A percentile compares a stretch with the other conserved stretches of the same genome.
Conservation (phyloP, 2,329 filamentous ascomycete genomes). For the Epichloe gansuensis region DNA sequence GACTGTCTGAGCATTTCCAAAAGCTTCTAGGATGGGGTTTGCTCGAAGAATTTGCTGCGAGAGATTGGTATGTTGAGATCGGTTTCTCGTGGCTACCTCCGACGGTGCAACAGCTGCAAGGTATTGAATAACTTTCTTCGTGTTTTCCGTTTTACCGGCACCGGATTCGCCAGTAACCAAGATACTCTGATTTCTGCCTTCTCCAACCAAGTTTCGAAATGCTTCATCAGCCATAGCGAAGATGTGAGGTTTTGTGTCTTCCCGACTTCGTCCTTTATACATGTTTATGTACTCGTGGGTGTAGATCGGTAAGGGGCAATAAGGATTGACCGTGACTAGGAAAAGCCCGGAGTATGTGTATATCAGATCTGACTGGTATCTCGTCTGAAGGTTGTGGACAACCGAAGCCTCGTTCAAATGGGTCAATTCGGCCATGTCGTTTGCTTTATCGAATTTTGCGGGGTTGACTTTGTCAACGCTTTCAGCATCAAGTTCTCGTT, state of each 20-base stretch:
- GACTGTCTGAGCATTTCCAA: constrained; percentile 95
- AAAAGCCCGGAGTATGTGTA: constrained; percentile 98
- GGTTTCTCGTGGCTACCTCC: constrained; percentile 54
- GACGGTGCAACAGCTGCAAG: constrained; percentile 84
- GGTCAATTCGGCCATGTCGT: constrained; percentile 97
- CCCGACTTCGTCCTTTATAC: constrained; percentile 83
- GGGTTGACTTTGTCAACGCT: constrained; percentile 98
- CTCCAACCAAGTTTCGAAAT: constrained; percentile 88
- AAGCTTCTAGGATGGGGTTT: constrained; percentile 94
- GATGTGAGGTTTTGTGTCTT: constrained; percentile 94
- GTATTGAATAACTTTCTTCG: constrained; percentile 98
- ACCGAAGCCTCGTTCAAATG: constrained; percentile 97
- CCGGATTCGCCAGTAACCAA: constrained; percentile 96
- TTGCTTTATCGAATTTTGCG: constrained; percentile 97
- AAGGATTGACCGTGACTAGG: constrained; percentile 93
- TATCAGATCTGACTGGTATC: constrained; percentile 92
- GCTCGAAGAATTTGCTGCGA: constrained; percentile 93
- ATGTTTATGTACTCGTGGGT: constrained; percentile 94
- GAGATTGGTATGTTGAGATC: constrained; percentile 61
- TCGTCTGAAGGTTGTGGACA: constrained; percentile 88
- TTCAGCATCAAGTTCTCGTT: constrained; percentile 76
- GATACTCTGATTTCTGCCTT: constrained; percentile 93
- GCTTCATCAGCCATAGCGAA: constrained; percentile 96
- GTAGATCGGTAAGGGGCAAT: constrained; percentile 89
- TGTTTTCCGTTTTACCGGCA: constrained; percentile 97